Evolutionary conservation across 2,329 filamentous ascomycete genomes (phyloP).

Genomic region (Bisporella sp.): DNA sequence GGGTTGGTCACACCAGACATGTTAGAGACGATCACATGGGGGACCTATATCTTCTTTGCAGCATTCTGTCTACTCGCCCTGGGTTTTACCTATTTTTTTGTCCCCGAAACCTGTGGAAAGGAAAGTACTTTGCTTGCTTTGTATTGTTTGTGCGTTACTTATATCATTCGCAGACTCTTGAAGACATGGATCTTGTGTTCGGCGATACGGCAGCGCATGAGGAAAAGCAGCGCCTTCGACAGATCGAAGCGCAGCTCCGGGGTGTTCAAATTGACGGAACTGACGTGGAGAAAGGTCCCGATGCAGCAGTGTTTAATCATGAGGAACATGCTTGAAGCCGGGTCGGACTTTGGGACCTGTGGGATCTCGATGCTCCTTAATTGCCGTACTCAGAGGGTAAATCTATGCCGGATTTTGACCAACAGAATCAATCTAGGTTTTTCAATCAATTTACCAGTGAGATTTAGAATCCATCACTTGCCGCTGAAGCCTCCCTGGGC

Average conservation of each 20-base stretch:
- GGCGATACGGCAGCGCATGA: slow-evolving; percentile 32
- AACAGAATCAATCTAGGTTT: no score
- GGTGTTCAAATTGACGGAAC: slow-evolving; percentile 12
- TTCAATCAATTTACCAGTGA: no score
- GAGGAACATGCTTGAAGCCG: neutral
- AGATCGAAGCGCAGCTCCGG: slow-evolving; percentile 12
- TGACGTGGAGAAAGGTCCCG: slow-evolving; percentile 9
- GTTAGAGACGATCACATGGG: slow-evolving; percentile 43
- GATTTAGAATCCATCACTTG: no score
- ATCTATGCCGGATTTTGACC: no score
- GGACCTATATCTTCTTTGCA: slow-evolving; percentile 55
- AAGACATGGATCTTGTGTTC: slow-evolving; percentile 48
- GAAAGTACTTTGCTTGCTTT: neutral
- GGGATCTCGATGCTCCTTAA: no score
- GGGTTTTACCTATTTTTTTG: slow-evolving; percentile 44
- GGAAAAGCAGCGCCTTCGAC: slow-evolving; percentile 24
- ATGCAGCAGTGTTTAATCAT: neutral
- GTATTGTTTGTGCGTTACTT: neutral
- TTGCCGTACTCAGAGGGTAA: no score
- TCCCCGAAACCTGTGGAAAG: slow-evolving; percentile 50
- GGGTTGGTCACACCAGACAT: slow-evolving; percentile 51
- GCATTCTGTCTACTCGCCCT: slow-evolving; percentile 42
- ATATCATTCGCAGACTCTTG: slow-evolving; percentile 31
- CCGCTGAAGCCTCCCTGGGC: no score
- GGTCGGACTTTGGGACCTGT: no score